Evolutionary conservation across 73 alveolate genomes (phyloP).

Genomic region (Symbiodinium pilosum): DNA sequence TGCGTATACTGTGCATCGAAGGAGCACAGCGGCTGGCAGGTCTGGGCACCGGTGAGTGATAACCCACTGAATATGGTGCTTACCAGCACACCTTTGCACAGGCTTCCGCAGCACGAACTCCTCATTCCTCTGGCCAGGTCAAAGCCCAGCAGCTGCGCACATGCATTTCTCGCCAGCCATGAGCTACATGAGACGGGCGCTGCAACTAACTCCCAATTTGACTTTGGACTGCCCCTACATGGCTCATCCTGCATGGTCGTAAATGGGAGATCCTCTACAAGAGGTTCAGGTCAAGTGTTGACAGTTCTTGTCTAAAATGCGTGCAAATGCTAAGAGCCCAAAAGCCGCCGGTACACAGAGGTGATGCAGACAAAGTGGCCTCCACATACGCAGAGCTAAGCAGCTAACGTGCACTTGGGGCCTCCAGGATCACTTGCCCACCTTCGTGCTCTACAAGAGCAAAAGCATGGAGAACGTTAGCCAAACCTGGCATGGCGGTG

Average conservation of each 20-base stretch:
- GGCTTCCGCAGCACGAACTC: not conserved
- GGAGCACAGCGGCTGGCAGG: conserved; percentile 69
- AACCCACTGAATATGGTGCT: not conserved
- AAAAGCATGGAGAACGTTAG: conserved; percentile 69
- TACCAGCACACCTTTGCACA: conserved; percentile 20
- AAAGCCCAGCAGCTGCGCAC: not conserved
- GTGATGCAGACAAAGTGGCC: too few species aligned
- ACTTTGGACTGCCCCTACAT: too few species aligned
- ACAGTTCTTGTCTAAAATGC: too few species aligned
- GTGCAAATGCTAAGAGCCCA: too few species aligned
- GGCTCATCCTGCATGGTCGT: too few species aligned
- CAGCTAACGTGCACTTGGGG: too few species aligned
- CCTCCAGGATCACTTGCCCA: conserved; percentile 78
- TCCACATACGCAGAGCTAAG: too few species aligned
- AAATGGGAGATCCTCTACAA: too few species aligned
- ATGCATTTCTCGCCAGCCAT: not conserved
- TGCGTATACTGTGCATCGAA: conserved; percentile 51
- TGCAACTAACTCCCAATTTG: too few species aligned
- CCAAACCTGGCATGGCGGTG: conserved; percentile 56
- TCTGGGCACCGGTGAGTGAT: conserved; percentile 27
- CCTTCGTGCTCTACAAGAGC: conserved; percentile 72
- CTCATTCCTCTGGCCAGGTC: too few species aligned
- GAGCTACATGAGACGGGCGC: not conserved
- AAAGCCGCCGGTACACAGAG: too few species aligned
- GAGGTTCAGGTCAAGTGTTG: too few species aligned